These are phyloP conservation scores for Phytophthora foliorum DNA, from an alignment of 352 stramenopile genomes.

Conservation along the genomic window DNA sequence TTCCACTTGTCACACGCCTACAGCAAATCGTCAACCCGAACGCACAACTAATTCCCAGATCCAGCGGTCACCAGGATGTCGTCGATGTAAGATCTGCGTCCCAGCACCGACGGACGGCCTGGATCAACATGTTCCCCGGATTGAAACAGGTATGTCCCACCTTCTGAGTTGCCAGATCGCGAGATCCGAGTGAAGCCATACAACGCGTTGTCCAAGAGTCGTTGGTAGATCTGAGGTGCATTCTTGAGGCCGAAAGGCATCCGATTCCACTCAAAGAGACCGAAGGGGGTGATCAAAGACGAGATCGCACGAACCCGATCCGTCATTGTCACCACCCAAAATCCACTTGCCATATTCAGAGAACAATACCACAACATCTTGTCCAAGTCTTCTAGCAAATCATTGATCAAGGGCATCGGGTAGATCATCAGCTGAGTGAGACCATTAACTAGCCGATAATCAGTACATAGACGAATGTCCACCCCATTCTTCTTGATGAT, in stretches of 20 bases:
- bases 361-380: conserved; percentile 27
- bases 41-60: too few species aligned
- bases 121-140: not conserved
- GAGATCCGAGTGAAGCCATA: too few species aligned
- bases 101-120: not conserved
- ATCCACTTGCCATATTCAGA: conserved; percentile 27
- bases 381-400: too few species aligned
- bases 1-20: conserved; percentile 30
- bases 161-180: too few species aligned
- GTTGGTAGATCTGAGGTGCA: too few species aligned
- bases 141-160: not conserved
- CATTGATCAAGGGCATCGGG: conserved; percentile 18
- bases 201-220: too few species aligned
- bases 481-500: conserved; percentile 2
- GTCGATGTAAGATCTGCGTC: too few species aligned
- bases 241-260: too few species aligned
- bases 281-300: too few species aligned
- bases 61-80: too few species aligned
- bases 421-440: not conserved
- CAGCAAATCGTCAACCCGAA: too few species aligned
- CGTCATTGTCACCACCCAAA: conserved; percentile 24
- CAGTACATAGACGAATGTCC: not conserved
- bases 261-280: too few species aligned
- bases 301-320: conserved; percentile 15
- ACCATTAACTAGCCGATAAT: not conserved